Conservation (phyloP, 495 filamentous ascomycete genomes). For the Extremus antarcticus region DNA sequence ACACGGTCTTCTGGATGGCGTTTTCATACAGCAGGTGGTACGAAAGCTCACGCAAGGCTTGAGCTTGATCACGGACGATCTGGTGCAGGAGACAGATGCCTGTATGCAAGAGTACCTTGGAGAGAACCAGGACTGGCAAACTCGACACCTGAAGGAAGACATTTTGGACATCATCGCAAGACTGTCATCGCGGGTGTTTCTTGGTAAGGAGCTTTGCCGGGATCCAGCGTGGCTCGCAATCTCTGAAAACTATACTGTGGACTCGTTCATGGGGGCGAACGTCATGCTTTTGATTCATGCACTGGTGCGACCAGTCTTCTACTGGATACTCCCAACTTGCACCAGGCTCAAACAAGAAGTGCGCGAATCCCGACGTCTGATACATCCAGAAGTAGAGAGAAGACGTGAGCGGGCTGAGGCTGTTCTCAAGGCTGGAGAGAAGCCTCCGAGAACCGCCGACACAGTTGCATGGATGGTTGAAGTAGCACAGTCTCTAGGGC, state of each 20-base stretch:
- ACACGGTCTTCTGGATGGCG: slow-evolving; percentile 1
- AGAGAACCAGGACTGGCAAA: slow-evolving; percentile 3
- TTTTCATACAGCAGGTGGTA: slow-evolving; percentile 5
- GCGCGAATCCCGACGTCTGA: slow-evolving; percentile 18
- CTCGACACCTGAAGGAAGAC: slow-evolving; percentile 11
- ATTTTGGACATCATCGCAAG: slow-evolving; percentile 36
- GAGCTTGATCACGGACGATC: slow-evolving; percentile 5
- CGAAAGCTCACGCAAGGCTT: slow-evolving; percentile 7
- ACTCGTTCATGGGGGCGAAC: slow-evolving; percentile 26
- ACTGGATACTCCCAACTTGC: slow-evolving; percentile 18
- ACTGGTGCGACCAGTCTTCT: slow-evolving; percentile 32
- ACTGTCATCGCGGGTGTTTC: slow-evolving; percentile 38
- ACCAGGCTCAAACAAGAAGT: slow-evolving; percentile 15
- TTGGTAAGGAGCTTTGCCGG: slow-evolving; percentile 35
- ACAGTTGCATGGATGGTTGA: slow-evolving; percentile 11
- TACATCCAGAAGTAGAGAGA: slow-evolving; percentile 25
- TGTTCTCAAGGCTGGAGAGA: not conserved
- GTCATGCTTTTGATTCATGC: slow-evolving; percentile 29
- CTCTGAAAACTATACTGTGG: slow-evolving; percentile 33
- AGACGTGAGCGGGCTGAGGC: slow-evolving; percentile 11
- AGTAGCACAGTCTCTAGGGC: not conserved
- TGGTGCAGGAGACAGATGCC: slow-evolving; percentile 1
- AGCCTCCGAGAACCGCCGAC: not conserved
- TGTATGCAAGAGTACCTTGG: slow-evolving; percentile 5
- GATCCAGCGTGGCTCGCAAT: slow-evolving; percentile 34